Base-by-base conservation (phyloP, 305 asterid genomes). In the Fraxinus sp. region DNA sequence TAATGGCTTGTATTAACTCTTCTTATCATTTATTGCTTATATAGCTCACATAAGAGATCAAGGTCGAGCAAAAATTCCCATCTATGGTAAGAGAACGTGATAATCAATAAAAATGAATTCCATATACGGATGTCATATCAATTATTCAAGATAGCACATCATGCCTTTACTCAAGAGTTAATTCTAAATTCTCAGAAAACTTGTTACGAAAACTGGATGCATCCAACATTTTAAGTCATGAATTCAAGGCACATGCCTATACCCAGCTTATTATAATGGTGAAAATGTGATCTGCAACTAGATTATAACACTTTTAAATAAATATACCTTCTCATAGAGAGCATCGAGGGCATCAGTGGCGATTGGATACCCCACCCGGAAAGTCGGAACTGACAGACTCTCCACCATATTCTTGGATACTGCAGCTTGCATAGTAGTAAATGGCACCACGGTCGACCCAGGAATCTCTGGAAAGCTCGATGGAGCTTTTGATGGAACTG, bases 331-430 rank as follows among this genome's bases (percentile, higher is more conserved):
- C 86, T 81, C 88, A 68, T 96, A 91, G 4, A 93, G 93, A 30
- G 93, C 98, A 83, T 96, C 98, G 59, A 96, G 97, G 7, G 94
- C 94, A 86, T 91, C 91, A 0, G 98, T 92, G 5, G 83, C 37
- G 6, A 94, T 84, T 0, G 98, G 97, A 83, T 96, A 96, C 28
- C 98, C 97, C 26, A 96, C 99, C 79, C 98, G 90, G 82, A 96
- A 96, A 20, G 98, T 92, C 1, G 99, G 99, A 59, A 94, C 97
- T 16, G 88, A 84, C 72, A 94, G 86, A 78, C 98, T 94, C 90
- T 96, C 98, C 87, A 92, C 79, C 98, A 96, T 94, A 82, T 96
- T 96, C 91, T 89, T 96, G 3, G 98, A 89, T 20, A 96, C 98
- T 0, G 97, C 99, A 78, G 90, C 84, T 86, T 96, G 99, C 99